These are phyloP conservation scores for Saccharomycopsis hybrid DNA, from an alignment of 1,139 yeast genomes.

Conservation along the genomic window DNA sequence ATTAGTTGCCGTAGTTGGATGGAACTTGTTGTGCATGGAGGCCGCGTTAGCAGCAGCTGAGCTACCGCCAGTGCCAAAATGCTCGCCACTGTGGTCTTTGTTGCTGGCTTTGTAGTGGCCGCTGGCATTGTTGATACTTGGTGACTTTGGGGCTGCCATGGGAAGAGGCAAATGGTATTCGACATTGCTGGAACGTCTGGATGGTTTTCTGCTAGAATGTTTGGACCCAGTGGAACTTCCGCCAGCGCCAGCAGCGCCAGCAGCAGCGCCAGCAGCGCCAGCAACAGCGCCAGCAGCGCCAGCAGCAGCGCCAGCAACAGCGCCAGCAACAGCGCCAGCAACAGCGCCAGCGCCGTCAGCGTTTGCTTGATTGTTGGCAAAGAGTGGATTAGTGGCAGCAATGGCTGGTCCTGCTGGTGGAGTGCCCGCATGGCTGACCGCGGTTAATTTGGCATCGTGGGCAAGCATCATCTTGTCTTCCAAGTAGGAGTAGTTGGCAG, in stretches of 20 bases:
- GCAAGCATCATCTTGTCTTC: slow-evolving; percentile 65
- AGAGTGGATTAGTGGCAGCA: not conserved
- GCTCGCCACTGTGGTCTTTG: not conserved
- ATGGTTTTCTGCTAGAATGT: slow-evolving; percentile 10
- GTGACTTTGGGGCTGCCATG: slow-evolving; percentile 26
- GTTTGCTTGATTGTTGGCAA: not conserved
- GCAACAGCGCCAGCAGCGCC: not conserved
- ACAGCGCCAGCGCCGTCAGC: not conserved
- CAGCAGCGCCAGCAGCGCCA: not conserved
- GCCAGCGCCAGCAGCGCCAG: not conserved
- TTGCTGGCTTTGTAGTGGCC: not conserved
- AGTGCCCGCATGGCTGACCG: slow-evolving; percentile 43
- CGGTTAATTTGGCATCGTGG: slow-evolving; percentile 63
- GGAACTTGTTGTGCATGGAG: not conserved
- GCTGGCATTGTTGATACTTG: not conserved
- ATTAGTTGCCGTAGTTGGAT: not conserved
- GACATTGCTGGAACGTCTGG: slow-evolving; percentile 31
- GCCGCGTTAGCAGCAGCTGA: not conserved
- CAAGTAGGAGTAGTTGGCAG: slow-evolving; percentile 58
- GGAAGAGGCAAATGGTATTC: slow-evolving; percentile 32
- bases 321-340: not conserved
- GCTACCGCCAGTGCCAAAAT: not conserved
- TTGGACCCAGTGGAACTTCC: not conserved
- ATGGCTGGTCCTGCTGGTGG: slow-evolving; percentile 1
- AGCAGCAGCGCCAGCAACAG: not conserved